Base-by-base conservation (phyloP, 192 early-diverging fungal species). In the Umbelopsis ramanniana region DNA sequence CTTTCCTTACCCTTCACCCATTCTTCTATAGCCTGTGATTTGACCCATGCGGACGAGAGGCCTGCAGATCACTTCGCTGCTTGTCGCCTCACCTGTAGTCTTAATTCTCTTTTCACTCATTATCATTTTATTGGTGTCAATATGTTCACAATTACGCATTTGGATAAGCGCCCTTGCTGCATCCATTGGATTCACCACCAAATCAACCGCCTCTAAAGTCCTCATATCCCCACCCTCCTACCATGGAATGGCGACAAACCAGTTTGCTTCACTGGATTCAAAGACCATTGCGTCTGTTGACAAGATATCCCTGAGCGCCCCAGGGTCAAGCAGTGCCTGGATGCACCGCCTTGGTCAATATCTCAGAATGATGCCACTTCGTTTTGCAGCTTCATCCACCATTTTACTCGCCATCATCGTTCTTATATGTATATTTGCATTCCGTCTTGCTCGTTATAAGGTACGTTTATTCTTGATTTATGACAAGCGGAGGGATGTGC, bases 381-480 rank as follows among this genome's bases (percentile, higher is more conserved):
- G 57, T 35, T 63, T 63, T 63, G 57, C 57, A 38, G 57, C 69
- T 29, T 70, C 69, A 2, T 53, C 50, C 4, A 47, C 53, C 24
- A 54, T 70, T 54, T 35, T 70, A 43, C 47, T 70, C 47, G 69
- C 69, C 69, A 54, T 70, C 48, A 63, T 63, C 17, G 15, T 70
- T 50, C 29, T 54, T 4, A 47, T 70, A 50, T 50, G 48, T n/a
- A 48, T 70, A 37, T 11, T 70, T 47, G 69, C 69, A 29, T 70
- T 70, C 29, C 48, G 69, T 15, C 21, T 70, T 47, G 47, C 69
- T 50, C 69, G 53, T 52, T 53, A 70, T 26, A 70, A 70, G 69
- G 69, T 70, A 52, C 4, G 69, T 46, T 5, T 1, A 38, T 1
- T n/a, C 10, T 22, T n/a, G 24, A 43, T 38, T 37, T 37, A 14